A percentile compares a stretch with the other conserved stretches of the same genome.
phyloP scores from a whole-genome alignment of 2,329 filamentous ascomycete species.

The Aspergillus spinulosporus region DNA sequence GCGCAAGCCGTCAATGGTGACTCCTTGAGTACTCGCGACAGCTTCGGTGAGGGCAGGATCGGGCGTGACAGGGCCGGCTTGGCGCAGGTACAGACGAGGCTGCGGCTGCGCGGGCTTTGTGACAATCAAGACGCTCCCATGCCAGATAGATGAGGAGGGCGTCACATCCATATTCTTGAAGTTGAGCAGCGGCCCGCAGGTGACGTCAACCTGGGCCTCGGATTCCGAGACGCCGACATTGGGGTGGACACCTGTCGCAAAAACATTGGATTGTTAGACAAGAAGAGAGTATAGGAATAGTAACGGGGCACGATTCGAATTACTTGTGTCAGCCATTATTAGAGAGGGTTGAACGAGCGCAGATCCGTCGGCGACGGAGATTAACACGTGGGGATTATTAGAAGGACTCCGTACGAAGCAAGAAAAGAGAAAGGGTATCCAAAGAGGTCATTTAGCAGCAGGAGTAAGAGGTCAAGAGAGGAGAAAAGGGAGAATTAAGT shows the following conservation, averaged over 20 bases:
- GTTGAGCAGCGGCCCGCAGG: slow-evolving; percentile 52
- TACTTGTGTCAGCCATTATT: slow-evolving; percentile 15
- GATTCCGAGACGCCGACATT: slow-evolving; percentile 26
- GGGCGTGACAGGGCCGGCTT: slow-evolving; percentile 33
- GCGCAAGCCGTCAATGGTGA: slow-evolving; percentile 52
- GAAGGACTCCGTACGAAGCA: background rate
- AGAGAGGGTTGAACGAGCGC: slow-evolving; percentile 3
- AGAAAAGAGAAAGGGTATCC: slow-evolving; percentile 6
- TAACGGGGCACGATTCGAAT: background rate
- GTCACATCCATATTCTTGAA: slow-evolving; percentile 48
- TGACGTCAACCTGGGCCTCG: slow-evolving; percentile 39
- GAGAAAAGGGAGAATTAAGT: slow-evolving; percentile 1
- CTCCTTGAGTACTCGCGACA: slow-evolving; percentile 19
- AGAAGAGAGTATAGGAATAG: background rate
- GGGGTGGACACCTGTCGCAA: slow-evolving; percentile 19
- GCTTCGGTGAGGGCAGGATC: slow-evolving; percentile 22
- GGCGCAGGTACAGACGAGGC: slow-evolving; percentile 56
- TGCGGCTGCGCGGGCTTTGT: slow-evolving; percentile 68
- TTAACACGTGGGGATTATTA: background rate
- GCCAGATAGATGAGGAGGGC: slow-evolving; percentile 56
- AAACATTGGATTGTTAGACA: slow-evolving; percentile 1
- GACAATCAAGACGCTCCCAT: slow-evolving; percentile 83
- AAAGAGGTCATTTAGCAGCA: slow-evolving; percentile 1
- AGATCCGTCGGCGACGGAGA: background rate
- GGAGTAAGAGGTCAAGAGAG: background rate